Evolutionary conservation across 2,329 filamentous ascomycete species (phyloP).

Genomic region (Hypoxylon sp.): DNA sequence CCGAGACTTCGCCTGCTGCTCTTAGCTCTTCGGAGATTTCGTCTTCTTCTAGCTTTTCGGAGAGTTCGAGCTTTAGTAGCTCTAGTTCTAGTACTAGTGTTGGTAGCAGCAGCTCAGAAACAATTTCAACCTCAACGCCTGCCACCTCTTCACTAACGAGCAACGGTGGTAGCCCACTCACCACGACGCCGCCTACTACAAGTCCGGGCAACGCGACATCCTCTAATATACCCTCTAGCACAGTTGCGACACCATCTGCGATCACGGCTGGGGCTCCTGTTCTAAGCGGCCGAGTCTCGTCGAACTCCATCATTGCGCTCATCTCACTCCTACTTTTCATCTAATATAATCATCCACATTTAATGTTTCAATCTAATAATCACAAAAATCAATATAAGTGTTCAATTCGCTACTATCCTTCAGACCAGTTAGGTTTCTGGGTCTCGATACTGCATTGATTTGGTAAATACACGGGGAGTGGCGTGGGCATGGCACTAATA

Average conservation of each 20-base stretch:
- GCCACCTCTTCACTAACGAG: slow-evolving; percentile 24
- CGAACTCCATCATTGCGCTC: slow-evolving; percentile 42
- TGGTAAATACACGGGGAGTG: slow-evolving; percentile 13
- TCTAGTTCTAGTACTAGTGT: slow-evolving; percentile 10
- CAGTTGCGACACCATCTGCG: slow-evolving; percentile 1
- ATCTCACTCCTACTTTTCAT: slow-evolving; percentile 48
- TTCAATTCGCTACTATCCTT: slow-evolving; percentile 40
- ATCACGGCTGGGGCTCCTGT: slow-evolving; percentile 39
- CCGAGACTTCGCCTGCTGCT: slow-evolving; percentile 18
- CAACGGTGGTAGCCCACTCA: slow-evolving; percentile 17
- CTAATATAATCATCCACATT: slow-evolving; percentile 36
- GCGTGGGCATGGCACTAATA: slow-evolving; percentile 12
- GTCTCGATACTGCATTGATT: slow-evolving; percentile 17
- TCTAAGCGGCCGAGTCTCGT: slow-evolving; percentile 19
- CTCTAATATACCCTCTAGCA: slow-evolving; percentile 13
- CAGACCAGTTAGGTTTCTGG: slow-evolving; percentile 27
- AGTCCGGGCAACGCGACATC: slow-evolving; percentile 31
- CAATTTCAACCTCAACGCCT: slow-evolving; percentile 30
- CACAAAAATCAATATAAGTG: slow-evolving; percentile 19
- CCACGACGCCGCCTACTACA: slow-evolving; percentile 30
- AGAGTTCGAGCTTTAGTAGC: slow-evolving; percentile 18
- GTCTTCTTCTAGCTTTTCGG: slow-evolving; percentile 21
- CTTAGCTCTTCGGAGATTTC: slow-evolving; percentile 17
- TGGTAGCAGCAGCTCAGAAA: slow-evolving; percentile 16
- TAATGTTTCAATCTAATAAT: slow-evolving; percentile 40